Evolutionary conservation across 1,139 yeast genomes (phyloP), one percentile per base, ranked within the genome.

Genomic region (Saccharomyces hybrid): DNA sequence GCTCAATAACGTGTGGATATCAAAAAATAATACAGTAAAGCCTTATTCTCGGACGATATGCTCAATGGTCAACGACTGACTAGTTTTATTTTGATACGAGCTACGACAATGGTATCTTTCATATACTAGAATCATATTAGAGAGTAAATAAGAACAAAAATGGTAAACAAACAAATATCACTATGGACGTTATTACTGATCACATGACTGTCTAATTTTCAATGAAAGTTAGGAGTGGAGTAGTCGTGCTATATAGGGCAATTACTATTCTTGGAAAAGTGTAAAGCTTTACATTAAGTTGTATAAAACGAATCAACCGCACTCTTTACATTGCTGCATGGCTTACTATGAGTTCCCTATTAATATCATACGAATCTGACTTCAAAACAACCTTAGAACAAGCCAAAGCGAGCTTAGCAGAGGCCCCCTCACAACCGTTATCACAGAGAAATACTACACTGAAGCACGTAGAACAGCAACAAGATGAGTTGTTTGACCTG

Each of bases 311-410:
- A 26, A 8, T 7, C 8, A 26, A 26, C 28, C 28, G 28, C 28
- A 26, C 28, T 26, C 28, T 26, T 2, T 26, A 5, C 28, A 29
- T 29, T 11, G 5, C 32, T 11, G 13, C n/a, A 11, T 9, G 13
- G n/a, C n/a, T 2, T 14, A 23, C 32, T 5, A 64, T 66, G 70
- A 60, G 60, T 34, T 54, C 61, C 6, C 48, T 67, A 38, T 56
- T 67, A 42, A 53, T 60, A 8, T 61, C 70, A 5, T 70, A 70
- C 47, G 72, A 68, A 49, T 55, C 68, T 1, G 73, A 70, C 29
- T 69, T 62, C 56, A 63, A 63, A 49, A 57, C 67, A 8, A 64
- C 69, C 7, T 57, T 68, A 25, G 69, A 67, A 34, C 64, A 63
- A 46, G 64, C 67, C 2, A 53, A 58, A 32, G 53, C 59, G 8